Base-by-base conservation (phyloP, 176 grass and related monocot species). In the Lolium multiflorum region DNA sequence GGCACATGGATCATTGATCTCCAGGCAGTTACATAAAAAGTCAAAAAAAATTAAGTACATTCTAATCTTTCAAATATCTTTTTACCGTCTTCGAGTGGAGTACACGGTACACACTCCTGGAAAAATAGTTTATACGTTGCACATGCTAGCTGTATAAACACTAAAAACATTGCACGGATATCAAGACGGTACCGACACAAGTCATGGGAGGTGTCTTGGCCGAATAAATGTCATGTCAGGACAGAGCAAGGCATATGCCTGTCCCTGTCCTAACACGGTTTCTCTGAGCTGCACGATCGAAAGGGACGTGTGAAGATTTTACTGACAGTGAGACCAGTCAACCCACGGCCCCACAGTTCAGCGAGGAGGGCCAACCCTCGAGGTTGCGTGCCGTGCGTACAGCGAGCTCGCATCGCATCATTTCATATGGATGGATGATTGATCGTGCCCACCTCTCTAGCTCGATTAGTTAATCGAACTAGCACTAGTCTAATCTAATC, bases 341-440 rank as follows among this genome's bases (percentile, higher is more conserved):
- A 20, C 9, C 3, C 3, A 0, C 8, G 26, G 43, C 3, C 82
- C 68, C 57, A 51, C 26, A 1, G 6, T 37, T 49, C 17, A 50
- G 16, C 12, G 24, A 50, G 16, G 37, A 1, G 14, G 73, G 11
- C 60, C 83, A 84, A 7, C 5, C 2, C 20, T 8, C 28, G 65
- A 62, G 43, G 26, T 80, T 58, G 58, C 58, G 46, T 65, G 20
- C 4, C 58, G 31, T 65, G 20, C 10, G 41, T 14, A 8, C 2
- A 1, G 76, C 76, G 58, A 20, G 37, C 37, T 74, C 60, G 9
- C 8, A 0, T 67, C 39, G 20, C 21, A 35, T 64, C 26, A 1
- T 78, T 86, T 82, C 79, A 83, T 7, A 43, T 6, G 41, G 63
- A 83, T 63, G 79, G 82, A 81, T 35, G 88, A 64, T 21, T 44